These are phyloP conservation scores for Fusarium kyushuense DNA, from an alignment of 2,329 filamentous ascomycete genomes.

Conservation along the genomic window DNA sequence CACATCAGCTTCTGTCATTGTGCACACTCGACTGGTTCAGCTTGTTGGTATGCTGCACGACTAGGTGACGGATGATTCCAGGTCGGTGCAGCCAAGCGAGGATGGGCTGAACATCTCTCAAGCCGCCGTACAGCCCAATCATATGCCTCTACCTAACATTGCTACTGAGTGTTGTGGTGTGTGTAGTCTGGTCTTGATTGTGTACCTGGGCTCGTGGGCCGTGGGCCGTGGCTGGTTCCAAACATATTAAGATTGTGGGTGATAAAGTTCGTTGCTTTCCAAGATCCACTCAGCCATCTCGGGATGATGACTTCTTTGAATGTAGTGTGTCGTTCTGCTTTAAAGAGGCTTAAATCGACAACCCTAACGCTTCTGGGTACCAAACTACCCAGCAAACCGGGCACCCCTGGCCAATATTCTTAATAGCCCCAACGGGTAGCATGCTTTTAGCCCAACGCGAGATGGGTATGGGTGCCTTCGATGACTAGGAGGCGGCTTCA, in stretches of 20 bases:
- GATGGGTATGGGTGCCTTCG: constrained; percentile 5
- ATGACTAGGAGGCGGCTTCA: constrained; percentile 28
- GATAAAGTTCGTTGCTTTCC: constrained; percentile 31
- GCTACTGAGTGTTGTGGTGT: neutral
- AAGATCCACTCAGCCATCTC: constrained; percentile 12
- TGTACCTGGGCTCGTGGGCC: constrained; percentile 17
- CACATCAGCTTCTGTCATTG: constrained; percentile 22
- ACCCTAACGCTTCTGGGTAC: constrained; percentile 29
- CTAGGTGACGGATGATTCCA: neutral
- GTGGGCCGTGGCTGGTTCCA: neutral
- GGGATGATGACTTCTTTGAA: constrained; percentile 3
- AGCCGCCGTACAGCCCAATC: constrained; percentile 13
- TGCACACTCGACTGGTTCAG: constrained; percentile 15
- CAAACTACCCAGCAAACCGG: constrained; percentile 5
- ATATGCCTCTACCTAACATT: neutral
- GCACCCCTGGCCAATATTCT: constrained; percentile 9
- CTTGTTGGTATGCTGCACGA: constrained; percentile 14
- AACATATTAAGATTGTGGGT: constrained; percentile 11
- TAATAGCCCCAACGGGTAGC: neutral
- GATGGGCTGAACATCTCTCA: constrained; percentile 10
- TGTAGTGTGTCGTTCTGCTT: constrained; percentile 18
- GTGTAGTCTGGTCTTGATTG: neutral
- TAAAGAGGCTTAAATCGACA: constrained; percentile 12
- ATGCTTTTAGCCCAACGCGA: constrained; percentile 19
- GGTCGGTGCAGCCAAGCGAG: constrained; percentile 12